Evolutionary conservation across 1,284 basidiomycete species (phyloP).

Genomic region (Neolentinus lepideus): DNA sequence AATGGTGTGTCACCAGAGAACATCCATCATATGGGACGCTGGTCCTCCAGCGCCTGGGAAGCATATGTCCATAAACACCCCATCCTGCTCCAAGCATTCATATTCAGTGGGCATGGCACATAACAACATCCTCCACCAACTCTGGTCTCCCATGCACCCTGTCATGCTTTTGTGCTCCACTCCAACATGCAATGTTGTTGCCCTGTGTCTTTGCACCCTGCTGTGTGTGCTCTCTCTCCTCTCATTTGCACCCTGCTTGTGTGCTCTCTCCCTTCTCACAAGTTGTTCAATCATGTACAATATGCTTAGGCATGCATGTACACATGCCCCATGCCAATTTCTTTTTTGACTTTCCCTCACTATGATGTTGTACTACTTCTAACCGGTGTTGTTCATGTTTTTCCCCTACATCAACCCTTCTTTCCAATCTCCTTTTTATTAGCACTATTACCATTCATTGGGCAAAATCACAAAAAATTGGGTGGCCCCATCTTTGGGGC

Average conservation of each 20-base stretch:
- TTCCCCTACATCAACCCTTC: not conserved
- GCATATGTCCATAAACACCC: conserved; percentile 30
- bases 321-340: not conserved
- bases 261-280: too few species aligned
- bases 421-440: not conserved
- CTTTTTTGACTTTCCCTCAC: not conserved
- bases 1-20: conserved; percentile 21
- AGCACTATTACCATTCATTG: not conserved
- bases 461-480: not conserved
- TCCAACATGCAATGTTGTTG: not conserved
- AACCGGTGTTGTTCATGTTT: not conserved
- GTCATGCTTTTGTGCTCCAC: too few species aligned
- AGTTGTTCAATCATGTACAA: too few species aligned
- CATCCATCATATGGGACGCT: conserved; percentile 28
- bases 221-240: not conserved
- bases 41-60: conserved; percentile 27
- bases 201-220: not conserved
- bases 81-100: conserved; percentile 13
- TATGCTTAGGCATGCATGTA: not conserved
- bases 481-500: not conserved
- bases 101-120: not conserved
- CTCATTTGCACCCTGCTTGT: too few species aligned
- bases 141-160: too few species aligned
- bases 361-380: not conserved
- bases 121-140: not conserved